Percentiles rank a stretch among this genome's conserved stretches.
These are phyloP conservation scores for Plasmodium gonderi DNA, from an alignment of 169 alveolate genomes.

Conservation along the genomic window DNA sequence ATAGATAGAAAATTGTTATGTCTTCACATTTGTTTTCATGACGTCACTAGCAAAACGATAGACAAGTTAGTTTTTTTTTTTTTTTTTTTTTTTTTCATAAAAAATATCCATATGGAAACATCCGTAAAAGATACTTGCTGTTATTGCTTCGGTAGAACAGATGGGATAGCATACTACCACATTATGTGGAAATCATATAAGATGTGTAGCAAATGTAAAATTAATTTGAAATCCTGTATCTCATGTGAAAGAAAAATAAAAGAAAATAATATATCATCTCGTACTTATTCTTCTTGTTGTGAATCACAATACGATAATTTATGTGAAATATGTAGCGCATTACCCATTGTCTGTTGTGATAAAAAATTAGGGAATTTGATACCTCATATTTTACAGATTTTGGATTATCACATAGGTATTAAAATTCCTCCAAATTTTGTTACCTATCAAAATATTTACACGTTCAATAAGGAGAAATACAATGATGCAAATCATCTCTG, in stretches of 20 bases:
- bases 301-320: background rate
- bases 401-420: constrained; percentile 5
- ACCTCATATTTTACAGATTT: background rate
- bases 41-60: too few species aligned
- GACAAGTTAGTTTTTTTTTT: background rate
- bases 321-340: constrained; percentile 16
- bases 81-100: background rate
- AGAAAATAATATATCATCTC: background rate
- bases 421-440: constrained; percentile 2
- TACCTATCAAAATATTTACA: constrained; percentile 27
- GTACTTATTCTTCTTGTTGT: constrained; percentile 3
- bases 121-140: background rate
- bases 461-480: constrained; percentile 19
- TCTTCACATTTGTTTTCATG: too few species aligned
- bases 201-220: constrained; percentile 13
- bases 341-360: constrained; percentile 16
- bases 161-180: background rate
- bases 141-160: background rate
- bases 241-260: constrained; percentile 49
- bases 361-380: background rate
- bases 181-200: constrained; percentile 28
- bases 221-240: constrained; percentile 17
- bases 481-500: constrained; percentile 24
- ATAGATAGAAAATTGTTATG: background rate
- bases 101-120: background rate